Evolutionary conservation across 2,329 filamentous ascomycete genomes (phyloP), one percentile per base, ranked within the genome.

Genomic region (Epichloe gansuensis): DNA sequence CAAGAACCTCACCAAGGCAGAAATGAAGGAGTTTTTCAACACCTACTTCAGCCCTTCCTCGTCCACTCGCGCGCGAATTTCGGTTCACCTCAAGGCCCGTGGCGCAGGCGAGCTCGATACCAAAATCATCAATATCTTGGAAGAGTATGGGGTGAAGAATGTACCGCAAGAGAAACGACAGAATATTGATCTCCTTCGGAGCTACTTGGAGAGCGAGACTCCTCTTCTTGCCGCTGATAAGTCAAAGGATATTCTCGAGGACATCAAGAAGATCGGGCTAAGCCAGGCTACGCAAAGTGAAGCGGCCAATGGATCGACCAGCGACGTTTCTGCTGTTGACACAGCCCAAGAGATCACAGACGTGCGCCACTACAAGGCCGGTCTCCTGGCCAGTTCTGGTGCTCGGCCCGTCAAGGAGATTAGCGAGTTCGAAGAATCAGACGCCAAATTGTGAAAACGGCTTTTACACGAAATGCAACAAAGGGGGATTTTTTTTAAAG

Each of bases 371-470:
- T 96, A 85, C 77, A 95, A 93, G 74, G 82, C 87, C 0, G 74
- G 80, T 13, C 73, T 96, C 60, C 72, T 78, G 54, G 77, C 88
- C 31, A 93, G 83, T 56, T 75, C 78, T 23, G 91, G 87, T 1
- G 81, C 89, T 2, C 76, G 76, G 55, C 80, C 90, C 0, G 79
- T 87, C 34, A 83, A 78, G 62, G 85, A 93, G 58, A 67, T 97
- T 52, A 84, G 76, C 55, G 86, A 89, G 62, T 97, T 91, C 67
- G 87, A 95, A 65, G 91, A 96, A 54, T 74, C 84, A 54, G 88
- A 87, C 56, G 71, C 87, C 13, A 96, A 96, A 72, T 75, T 96
- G 53, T 91, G 53, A 56, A 39, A 11, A 15, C 39, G 36, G 23
- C 39, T 35, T 38, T 27, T n/a, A n/a, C 17, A 6, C 21, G 4